Conservation (phyloP, 129 eudicot genomes). For the Pseudognaphalium luteoalbum region DNA sequence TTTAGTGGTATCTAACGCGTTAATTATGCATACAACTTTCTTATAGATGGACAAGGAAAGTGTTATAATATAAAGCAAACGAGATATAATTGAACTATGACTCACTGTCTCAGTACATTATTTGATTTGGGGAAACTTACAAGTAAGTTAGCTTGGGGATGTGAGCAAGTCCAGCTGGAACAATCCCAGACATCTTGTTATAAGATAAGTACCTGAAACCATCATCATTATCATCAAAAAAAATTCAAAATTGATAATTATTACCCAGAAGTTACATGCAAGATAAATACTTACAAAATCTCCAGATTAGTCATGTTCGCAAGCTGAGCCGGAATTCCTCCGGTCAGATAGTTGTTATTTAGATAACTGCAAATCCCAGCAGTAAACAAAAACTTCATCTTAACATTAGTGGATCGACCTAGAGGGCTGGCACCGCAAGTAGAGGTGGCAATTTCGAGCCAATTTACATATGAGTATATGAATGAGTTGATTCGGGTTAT, state of each 20-base stretch:
- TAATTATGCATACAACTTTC: neutral
- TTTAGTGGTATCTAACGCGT: neutral
- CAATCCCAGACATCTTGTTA: constrained; percentile 92
- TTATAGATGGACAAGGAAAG: neutral
- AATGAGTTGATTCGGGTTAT: constrained; percentile 3
- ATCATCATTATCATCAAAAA: neutral
- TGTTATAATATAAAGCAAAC: neutral
- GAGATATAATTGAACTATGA: neutral
- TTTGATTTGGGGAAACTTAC: constrained; percentile 47
- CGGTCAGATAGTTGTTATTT: constrained; percentile 81
- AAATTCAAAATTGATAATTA: too few relatives aligned
- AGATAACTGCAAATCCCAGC: constrained; percentile 53
- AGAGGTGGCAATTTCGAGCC: neutral
- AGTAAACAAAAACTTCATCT: constrained; percentile 15
- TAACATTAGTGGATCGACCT: constrained; percentile 6
- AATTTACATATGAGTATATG: neutral
- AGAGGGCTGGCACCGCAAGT: neutral
- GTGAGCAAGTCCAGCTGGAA: constrained; percentile 85
- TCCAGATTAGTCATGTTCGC: constrained; percentile 90
- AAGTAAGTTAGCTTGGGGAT: constrained; percentile 86
- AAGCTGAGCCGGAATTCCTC: constrained; percentile 93
- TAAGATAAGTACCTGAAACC: constrained; percentile 74
- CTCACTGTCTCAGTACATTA: neutral
- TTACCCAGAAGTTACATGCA: neutral
- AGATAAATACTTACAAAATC: constrained; percentile 61